Evolutionary conservation across 768 basidiomycete genomes (phyloP).

Genomic region (Suillus plorans): DNA sequence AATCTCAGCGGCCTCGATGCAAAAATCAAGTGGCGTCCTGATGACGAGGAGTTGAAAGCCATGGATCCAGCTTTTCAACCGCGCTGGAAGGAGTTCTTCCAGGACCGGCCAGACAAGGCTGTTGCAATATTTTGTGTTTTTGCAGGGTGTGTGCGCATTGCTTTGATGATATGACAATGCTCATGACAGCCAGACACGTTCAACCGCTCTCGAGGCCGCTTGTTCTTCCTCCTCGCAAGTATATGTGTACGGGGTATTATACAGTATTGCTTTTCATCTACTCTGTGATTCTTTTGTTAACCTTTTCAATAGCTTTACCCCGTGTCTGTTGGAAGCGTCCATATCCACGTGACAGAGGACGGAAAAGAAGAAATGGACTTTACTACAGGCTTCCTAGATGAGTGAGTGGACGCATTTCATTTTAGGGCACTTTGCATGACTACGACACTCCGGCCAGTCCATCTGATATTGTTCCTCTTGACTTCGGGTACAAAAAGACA

Average conservation of each 20-base stretch:
- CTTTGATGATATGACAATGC: background rate
- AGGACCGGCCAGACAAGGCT: slow-evolving; percentile 53
- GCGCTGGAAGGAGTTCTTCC: slow-evolving; percentile 53
- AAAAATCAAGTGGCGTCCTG: slow-evolving; percentile 58
- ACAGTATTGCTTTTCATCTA: slow-evolving; percentile 22
- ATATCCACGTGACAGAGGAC: slow-evolving; percentile 42
- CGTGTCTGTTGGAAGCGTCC: slow-evolving; percentile 44
- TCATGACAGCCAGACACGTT: background rate
- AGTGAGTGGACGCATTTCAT: slow-evolving; percentile 30
- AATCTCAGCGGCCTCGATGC: slow-evolving; percentile 47
- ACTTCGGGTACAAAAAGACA: too few species aligned
- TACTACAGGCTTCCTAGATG: slow-evolving; percentile 44
- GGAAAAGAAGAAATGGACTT: slow-evolving; percentile 42
- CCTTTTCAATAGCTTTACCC: slow-evolving; percentile 37
- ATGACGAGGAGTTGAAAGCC: slow-evolving; percentile 43
- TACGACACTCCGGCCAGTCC: too few species aligned
- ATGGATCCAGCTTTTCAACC: slow-evolving; percentile 47
- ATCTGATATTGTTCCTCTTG: too few species aligned
- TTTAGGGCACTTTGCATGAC: background rate
- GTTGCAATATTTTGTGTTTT: slow-evolving; percentile 44
- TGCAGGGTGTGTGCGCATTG: slow-evolving; percentile 35
- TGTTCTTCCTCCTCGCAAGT: slow-evolving; percentile 14
- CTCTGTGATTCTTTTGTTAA: background rate
- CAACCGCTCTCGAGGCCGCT: background rate
- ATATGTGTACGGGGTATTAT: slow-evolving; percentile 25